Conservation (phyloP, 2,329 filamentous ascomycete genomes). For the Fusarium sp. region DNA sequence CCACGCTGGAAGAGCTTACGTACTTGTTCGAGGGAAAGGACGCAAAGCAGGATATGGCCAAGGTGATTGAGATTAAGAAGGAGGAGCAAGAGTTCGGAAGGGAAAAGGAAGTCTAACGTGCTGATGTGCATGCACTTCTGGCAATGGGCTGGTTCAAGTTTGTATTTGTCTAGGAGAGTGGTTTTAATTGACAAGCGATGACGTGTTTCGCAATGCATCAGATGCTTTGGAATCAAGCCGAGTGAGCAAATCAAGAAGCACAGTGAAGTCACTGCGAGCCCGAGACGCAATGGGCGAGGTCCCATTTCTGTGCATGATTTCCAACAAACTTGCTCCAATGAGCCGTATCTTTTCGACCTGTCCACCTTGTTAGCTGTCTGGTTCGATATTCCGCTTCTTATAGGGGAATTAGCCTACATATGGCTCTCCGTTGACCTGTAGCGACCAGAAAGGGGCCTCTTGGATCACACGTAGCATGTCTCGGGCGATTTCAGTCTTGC, state of each 20-base stretch:
- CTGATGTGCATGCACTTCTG: fast-evolving
- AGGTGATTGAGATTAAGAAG: slow-evolving; percentile 32
- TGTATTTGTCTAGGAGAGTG: too few species aligned
- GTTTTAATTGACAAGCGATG: slow-evolving; percentile 21
- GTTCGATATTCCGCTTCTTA: not conserved
- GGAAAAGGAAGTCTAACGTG: slow-evolving; percentile 20
- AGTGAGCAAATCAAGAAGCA: slow-evolving; percentile 55
- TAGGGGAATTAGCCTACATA: slow-evolving; percentile 51
- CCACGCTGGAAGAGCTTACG: slow-evolving; percentile 51
- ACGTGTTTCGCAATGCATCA: slow-evolving; percentile 52
- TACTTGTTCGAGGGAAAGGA: slow-evolving; percentile 40
- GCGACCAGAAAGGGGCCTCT: slow-evolving; percentile 56
- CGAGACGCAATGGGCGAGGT: slow-evolving; percentile 52
- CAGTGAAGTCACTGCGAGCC: slow-evolving; percentile 53
- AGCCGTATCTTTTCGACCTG: slow-evolving; percentile 56
- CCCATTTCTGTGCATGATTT: slow-evolving; percentile 54
- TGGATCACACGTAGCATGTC: slow-evolving; percentile 56
- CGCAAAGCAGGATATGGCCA: slow-evolving; percentile 29
- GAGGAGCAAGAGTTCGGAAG: slow-evolving; percentile 31
- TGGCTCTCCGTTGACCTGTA: slow-evolving; percentile 55
- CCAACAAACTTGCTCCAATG: slow-evolving; percentile 53
- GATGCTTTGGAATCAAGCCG: slow-evolving; percentile 58
- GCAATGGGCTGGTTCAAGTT: not conserved
- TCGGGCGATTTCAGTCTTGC: slow-evolving; percentile 57
- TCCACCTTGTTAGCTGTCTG: not conserved